phyloP scores from a whole-genome alignment of 345 rosid genomes.

The Brassica cretica region DNA sequence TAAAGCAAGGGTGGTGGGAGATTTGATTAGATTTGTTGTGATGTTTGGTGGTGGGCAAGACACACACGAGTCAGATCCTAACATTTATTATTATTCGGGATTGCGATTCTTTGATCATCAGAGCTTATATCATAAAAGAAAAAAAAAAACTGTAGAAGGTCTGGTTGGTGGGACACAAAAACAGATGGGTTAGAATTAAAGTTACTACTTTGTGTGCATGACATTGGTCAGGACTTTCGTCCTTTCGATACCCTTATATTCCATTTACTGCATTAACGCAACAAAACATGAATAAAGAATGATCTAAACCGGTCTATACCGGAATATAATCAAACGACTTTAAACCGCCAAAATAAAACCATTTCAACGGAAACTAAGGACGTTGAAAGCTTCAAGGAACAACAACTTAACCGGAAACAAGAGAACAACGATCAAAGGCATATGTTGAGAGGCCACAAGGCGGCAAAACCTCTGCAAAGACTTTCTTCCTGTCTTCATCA shows the following conservation, averaged over 20 bases:
- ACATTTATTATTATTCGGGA: conserved; percentile 26
- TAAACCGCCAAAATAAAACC: conserved; percentile 20
- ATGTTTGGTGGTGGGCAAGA: conserved; percentile 30
- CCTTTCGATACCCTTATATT: conserved; percentile 18
- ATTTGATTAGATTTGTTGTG: conserved; percentile 34
- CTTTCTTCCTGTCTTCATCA: conserved; percentile 63
- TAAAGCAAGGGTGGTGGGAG: conserved; percentile 24
- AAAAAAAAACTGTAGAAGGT: conserved; percentile 13
- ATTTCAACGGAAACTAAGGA: conserved; percentile 43
- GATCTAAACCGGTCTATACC: conserved; percentile 16
- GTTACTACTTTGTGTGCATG: neutral
- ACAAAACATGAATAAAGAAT: conserved; percentile 33
- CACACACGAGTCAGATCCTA: conserved; percentile 33
- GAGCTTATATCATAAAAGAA: conserved; percentile 11
- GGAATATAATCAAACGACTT: neutral
- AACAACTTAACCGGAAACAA: conserved; percentile 68
- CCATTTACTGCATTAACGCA: conserved; percentile 14
- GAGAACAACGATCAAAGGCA: conserved; percentile 75
- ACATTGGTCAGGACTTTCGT: neutral
- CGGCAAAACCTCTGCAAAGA: conserved; percentile 66
- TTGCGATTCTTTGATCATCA: conserved; percentile 32
- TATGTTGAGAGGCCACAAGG: conserved; percentile 75
- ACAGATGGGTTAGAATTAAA: neutral
- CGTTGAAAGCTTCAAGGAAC: conserved; percentile 54
- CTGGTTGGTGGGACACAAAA: conserved; percentile 30